Evolutionary conservation across 164 flowering plant genomes (phyloP), one percentile per base, ranked within the genome.

Genomic region (Akebia trifoliata): DNA sequence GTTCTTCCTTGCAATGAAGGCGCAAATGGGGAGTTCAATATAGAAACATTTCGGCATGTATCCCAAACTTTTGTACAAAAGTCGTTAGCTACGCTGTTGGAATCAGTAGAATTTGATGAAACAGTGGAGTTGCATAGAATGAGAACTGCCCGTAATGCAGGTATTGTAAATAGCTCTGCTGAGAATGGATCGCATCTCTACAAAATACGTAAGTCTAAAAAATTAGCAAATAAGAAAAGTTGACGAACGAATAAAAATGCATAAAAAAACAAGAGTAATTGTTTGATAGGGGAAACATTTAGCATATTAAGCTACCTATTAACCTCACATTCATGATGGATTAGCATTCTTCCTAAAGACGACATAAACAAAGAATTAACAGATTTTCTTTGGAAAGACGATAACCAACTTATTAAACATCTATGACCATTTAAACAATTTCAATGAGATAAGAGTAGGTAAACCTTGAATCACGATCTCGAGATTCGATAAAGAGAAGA

Each of bases 171-270:
- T 9, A 93, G 66, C 66, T 85, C 91, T 26, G 76, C 87, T 1
- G 98, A 87, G 69, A 78, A 87, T 38, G 62, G 84, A 78, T 93
- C 95, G 32, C 97, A 93, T 58, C 56, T 82, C 98, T 89, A 79
- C 42, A 74, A 54, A 62, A 0, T 44, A 56, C n/a, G 29, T 32
- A 52, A 53, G 31, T 34, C 7, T 25, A 2, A 12, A 51, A 28
- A 37, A 46, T 54, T 12, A 55, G 25, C n/a, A 17, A 44, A 35
- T 30, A 38, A 31, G 37, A 12, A 18, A 38, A 14, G 50, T n/a
- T n/a, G n/a, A n/a, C n/a, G n/a, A n/a, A n/a, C 4, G 26, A 17
- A 37, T 6, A 1, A 29, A 32, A 40, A 24, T 47, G n/a, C 43
- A 26, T 31, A 24, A 40, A 22, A n/a, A 28, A 1, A 36, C 30